A percentile compares a stretch with the other conserved stretches of the same genome.
phyloP scores from a whole-genome alignment of 2,329 filamentous ascomycete species.

The Allantophomopsis cytisporea region DNA sequence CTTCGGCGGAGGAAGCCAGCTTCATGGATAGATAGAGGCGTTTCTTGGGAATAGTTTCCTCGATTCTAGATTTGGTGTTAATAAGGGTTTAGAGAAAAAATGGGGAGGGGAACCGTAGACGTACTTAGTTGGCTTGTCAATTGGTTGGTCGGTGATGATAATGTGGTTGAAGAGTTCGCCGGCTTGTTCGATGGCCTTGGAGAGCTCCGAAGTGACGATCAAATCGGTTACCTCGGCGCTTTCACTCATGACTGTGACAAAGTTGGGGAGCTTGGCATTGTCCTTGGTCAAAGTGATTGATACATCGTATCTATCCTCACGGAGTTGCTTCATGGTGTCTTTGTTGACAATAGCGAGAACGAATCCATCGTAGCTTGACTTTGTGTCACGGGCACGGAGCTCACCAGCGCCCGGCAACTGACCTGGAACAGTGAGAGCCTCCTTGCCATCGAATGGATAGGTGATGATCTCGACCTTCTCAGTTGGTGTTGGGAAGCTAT shows the following conservation, averaged over 20 bases:
- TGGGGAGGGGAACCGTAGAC: conserved; percentile 15
- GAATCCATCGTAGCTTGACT: conserved; percentile 73
- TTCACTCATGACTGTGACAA: conserved; percentile 93
- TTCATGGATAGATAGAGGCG: conserved; percentile 67
- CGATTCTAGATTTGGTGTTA: conserved; percentile 38
- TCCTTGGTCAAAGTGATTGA: conserved; percentile 92
- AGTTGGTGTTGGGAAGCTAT: conserved; percentile 52
- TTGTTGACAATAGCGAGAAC: conserved; percentile 96
- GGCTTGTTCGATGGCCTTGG: conserved; percentile 63
- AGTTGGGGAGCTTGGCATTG: conserved; percentile 73
- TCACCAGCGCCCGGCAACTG: conserved; percentile 43
- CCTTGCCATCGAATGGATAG: conserved; percentile 88
- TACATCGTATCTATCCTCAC: conserved; percentile 88
- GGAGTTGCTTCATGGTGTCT: conserved; percentile 76
- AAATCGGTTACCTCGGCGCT: conserved; percentile 86
- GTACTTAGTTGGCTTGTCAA: conserved; percentile 75
- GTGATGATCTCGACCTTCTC: conserved; percentile 67
- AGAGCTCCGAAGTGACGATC: conserved; percentile 76
- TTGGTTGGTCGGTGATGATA: conserved; percentile 79
- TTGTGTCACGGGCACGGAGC: conserved; percentile 38
- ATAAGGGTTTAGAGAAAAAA: background rate
- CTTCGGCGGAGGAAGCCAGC: conserved; percentile 49
- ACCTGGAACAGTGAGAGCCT: conserved; percentile 61
- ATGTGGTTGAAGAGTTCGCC: conserved; percentile 77
- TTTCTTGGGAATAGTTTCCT: conserved; percentile 77